These are phyloP conservation scores for Aphanoascus verrucosus DNA, from an alignment of 2,329 filamentous ascomycete species.

Conservation along the genomic window DNA sequence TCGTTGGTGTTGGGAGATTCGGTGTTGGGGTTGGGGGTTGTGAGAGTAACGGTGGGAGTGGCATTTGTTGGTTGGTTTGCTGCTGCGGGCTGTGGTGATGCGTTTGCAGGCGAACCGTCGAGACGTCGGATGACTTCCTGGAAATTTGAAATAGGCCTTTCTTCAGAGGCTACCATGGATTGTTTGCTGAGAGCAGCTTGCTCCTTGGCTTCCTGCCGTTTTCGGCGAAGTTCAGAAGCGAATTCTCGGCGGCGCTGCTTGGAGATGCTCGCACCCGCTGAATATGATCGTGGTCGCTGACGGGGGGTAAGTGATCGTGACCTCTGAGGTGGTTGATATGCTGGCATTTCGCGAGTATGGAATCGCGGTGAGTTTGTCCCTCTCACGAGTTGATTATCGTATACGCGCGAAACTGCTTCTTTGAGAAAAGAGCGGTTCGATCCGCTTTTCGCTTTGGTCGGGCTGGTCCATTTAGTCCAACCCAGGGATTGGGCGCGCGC, in stretches of 20 bases:
- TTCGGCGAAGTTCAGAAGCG: conserved; percentile 25
- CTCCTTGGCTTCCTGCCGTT: conserved; percentile 17
- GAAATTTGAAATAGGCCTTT: conserved; percentile 34
- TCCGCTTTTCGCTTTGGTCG: conserved; percentile 29
- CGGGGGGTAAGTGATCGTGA: conserved; percentile 9
- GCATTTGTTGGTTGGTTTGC: neutral
- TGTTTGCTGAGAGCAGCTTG: conserved; percentile 4
- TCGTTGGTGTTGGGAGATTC: neutral
- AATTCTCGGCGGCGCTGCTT: conserved; percentile 27
- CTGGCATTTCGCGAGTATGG: conserved; percentile 6
- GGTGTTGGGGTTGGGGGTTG: neutral
- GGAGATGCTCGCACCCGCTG: conserved; percentile 13
- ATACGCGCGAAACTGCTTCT: conserved; percentile 50
- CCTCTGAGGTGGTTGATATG: conserved; percentile 15
- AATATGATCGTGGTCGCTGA: neutral
- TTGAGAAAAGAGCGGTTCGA: conserved; percentile 49
- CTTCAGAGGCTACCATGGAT: conserved; percentile 19
- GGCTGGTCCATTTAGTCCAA: conserved; percentile 47
- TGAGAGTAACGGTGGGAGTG: neutral
- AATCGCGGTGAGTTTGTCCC: neutral
- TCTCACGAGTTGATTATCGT: conserved; percentile 37
- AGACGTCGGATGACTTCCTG: conserved; percentile 29
- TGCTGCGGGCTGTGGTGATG: neutral
- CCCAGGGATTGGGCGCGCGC: conserved; percentile 43
- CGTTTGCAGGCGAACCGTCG: conserved; percentile 17